Evolutionary conservation across 2,329 filamentous ascomycete species (phyloP), one percentile per base, ranked within the genome.

Genomic region (Aspergillus clavatus): DNA sequence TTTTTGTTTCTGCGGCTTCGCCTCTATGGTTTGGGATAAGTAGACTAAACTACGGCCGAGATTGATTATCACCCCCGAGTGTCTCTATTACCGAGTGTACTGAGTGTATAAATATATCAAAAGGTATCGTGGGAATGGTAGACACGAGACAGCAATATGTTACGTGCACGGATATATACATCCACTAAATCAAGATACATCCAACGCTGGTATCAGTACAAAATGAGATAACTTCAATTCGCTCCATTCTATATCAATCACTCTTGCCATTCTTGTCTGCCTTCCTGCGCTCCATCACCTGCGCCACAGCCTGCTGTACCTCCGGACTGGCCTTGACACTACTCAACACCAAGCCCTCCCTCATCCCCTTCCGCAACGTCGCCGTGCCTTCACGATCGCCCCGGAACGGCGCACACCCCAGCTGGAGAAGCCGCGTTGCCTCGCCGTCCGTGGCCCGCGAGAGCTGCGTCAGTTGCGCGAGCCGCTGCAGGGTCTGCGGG

Each of bases 291-390:
- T 80, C 77, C 46, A 90, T 69, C 22, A 83, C 82, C 47, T 76
- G 78, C 19, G 82, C 82, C 55, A 95, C 75, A 0, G 89, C 89
- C 65, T 88, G 84, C 55, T 83, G 79, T 7, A 97, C 91, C 69
- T 91, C 87, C 1, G 83, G 84, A 66, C 91, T 87, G 38, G 79
- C 81, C 54, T 82, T 78, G 48, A 94, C 86, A 11, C 84, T 90
- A 61, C 94, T 94, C 65, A 94, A 83, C 40, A 96, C 82, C 55
- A 97, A 73, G 78, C 89, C 95, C 59, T 93, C 87, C 68, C 84
- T 86, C 69, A 96, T 79, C 58, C 85, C 86, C 31, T 77, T 77
- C 50, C 82, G 79, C 59, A 94, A 69, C 47, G 81, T 81, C 36
- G 73, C 74, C 38, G 85, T 72, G n/a, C 74, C 75, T 49, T 79